Conservation (phyloP, 2,329 filamentous ascomycete genomes). For the Mycosphaerelloides madeirae region DNA sequence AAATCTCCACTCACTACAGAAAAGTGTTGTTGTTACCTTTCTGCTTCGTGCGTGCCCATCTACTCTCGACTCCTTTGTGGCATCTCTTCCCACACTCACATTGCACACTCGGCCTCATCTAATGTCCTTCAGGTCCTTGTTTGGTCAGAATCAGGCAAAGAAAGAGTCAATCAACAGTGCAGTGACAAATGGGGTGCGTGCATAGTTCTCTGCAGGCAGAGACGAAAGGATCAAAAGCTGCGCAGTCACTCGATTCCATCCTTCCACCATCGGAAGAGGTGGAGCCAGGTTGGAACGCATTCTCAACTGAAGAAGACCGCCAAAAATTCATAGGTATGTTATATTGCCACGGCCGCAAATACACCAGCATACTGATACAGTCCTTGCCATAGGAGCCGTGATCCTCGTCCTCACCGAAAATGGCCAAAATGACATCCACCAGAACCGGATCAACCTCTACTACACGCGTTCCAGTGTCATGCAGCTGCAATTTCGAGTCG, state of each 20-base stretch:
- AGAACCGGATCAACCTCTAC: conserved; percentile 9
- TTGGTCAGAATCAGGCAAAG: too few species aligned
- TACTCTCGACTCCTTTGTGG: not conserved
- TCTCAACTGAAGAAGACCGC: conserved; percentile 10
- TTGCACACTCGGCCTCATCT: too few species aligned
- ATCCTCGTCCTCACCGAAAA: conserved; percentile 17
- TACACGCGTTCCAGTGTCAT: conserved; percentile 2
- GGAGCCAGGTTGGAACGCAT: conserved; percentile 9
- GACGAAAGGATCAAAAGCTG: not conserved
- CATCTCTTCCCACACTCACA: too few species aligned
- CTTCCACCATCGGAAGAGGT: conserved; percentile 7
- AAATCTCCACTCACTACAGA: not conserved
- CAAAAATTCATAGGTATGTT: conserved; percentile 16
- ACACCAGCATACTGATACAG: conserved; percentile 1
- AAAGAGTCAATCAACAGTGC: too few species aligned
- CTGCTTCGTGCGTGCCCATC: not conserved
- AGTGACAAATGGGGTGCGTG: conserved; percentile 1
- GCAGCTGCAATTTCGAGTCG: conserved; percentile 9
- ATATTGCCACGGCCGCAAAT: not conserved
- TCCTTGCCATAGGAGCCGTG: conserved; percentile 2
- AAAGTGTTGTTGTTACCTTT: not conserved
- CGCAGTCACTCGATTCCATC: conserved; percentile 5
- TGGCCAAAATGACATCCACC: conserved; percentile 7
- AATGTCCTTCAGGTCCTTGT: too few species aligned
- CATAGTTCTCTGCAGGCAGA: not conserved